Evolutionary conservation across 2,329 filamentous ascomycete genomes (phyloP).

Genomic region (Trichoderma sp.): DNA sequence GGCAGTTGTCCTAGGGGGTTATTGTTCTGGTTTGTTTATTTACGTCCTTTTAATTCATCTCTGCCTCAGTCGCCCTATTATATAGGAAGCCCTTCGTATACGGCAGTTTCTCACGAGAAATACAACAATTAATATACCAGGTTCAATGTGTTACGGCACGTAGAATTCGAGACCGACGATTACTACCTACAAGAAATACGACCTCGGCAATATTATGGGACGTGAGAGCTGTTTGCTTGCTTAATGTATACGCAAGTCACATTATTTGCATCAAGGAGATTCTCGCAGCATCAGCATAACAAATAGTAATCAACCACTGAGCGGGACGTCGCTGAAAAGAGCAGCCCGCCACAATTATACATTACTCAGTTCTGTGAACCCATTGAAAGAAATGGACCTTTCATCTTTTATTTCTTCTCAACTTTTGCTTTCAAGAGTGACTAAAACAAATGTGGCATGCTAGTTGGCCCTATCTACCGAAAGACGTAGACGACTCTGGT

Average conservation of each 20-base stretch:
- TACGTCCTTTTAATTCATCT: neutral
- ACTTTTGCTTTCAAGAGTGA: neutral
- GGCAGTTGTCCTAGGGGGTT: neutral
- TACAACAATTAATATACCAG: neutral
- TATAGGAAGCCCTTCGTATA: neutral
- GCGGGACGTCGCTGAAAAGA: neutral
- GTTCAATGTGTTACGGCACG: neutral
- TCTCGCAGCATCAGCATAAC: neutral
- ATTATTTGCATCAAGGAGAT: neutral
- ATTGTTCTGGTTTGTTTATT: neutral
- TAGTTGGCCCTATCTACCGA: neutral
- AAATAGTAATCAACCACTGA: neutral
- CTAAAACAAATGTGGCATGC: neutral
- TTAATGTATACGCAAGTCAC: neutral
- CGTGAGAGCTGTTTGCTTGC: neutral
- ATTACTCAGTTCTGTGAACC: neutral
- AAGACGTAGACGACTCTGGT: neutral
- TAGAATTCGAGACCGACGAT: neutral
- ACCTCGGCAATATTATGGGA: neutral
- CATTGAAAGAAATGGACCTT: neutral
- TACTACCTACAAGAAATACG: neutral
- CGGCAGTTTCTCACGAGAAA: neutral
- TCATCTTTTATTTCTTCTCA: neutral
- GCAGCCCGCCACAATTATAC: neutral
- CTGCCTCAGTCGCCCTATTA: neutral